A percentile compares a stretch with the other conserved stretches of the same genome.
phyloP scores from a whole-genome alignment of 2,329 filamentous ascomycete species.

The Botrytis deweyae region DNA sequence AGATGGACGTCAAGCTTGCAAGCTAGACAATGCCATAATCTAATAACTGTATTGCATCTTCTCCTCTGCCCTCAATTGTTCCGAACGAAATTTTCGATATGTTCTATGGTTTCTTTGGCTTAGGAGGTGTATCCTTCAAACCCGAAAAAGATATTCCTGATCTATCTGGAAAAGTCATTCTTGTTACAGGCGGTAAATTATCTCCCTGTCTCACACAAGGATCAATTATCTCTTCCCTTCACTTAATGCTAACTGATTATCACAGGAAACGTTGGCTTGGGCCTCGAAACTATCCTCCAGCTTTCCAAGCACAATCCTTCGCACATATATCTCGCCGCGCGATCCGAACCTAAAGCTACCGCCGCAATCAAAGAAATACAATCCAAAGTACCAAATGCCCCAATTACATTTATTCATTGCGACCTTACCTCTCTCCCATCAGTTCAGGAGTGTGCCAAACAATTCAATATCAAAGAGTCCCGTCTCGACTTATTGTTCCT shows the following conservation, averaged over 20 bases:
- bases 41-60: not conserved
- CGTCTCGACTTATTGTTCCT: conserved; percentile 48
- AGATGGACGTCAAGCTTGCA: not conserved
- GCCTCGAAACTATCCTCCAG: conserved; percentile 44
- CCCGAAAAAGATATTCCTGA: conserved; percentile 39
- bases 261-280: conserved; percentile 45
- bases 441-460: conserved; percentile 44
- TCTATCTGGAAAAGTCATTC: conserved; percentile 44
- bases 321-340: conserved; percentile 43
- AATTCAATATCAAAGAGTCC: conserved; percentile 40
- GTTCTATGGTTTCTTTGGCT: conserved; percentile 13
- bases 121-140: conserved; percentile 18
- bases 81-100: not conserved
- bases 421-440: conserved; percentile 49
- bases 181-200: conserved; percentile 33
- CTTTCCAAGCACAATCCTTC: conserved; percentile 44
- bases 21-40: not conserved
- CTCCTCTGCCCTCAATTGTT: not conserved
- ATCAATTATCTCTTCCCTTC: not conserved
- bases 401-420: conserved; percentile 22
- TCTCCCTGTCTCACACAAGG: not conserved
- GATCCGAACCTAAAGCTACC: conserved; percentile 41
- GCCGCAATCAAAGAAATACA: conserved; percentile 43
- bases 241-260: not conserved
- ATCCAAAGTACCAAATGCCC: conserved; percentile 26